Evolutionary conservation across 345 rosid species (phyloP).

Genomic region (Acer negundo): DNA sequence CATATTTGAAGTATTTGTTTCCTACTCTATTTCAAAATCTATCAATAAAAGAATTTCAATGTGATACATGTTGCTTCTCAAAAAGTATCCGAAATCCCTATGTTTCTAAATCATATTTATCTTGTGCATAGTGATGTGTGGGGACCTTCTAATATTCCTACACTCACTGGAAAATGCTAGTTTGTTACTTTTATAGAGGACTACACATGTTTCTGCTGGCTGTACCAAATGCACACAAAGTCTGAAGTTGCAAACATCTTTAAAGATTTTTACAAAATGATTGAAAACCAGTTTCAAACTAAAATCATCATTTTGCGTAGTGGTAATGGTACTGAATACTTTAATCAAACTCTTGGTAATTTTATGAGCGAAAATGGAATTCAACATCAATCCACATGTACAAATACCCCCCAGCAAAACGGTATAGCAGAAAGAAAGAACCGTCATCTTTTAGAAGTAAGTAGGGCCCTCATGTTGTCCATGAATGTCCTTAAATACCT

Average conservation of each 20-base stretch:
- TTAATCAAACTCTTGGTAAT: neutral
- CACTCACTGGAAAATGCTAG: neutral
- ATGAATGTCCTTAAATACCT: neutral
- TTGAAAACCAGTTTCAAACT: neutral
- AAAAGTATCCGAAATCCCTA: neutral
- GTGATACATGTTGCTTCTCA: neutral
- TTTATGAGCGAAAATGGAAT: neutral
- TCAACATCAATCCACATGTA: neutral
- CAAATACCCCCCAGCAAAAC: too few relatives aligned
- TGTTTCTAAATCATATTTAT: neutral
- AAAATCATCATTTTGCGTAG: neutral
- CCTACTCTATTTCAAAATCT: neutral
- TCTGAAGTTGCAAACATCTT: neutral
- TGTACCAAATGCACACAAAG: neutral
- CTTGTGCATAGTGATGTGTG: neutral
- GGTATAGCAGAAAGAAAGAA: too few relatives aligned
- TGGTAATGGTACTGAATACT: neutral
- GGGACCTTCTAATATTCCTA: neutral
- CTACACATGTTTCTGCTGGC: neutral
- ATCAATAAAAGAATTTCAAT: neutral
- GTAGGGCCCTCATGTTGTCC: too few relatives aligned
- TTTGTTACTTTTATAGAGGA: neutral
- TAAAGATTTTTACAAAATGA: neutral
- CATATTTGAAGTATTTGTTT: too few relatives aligned
- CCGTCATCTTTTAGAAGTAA: too few relatives aligned